Conservation (phyloP, 352 stramenopile genomes). For the Phytophthora pluvialis region DNA sequence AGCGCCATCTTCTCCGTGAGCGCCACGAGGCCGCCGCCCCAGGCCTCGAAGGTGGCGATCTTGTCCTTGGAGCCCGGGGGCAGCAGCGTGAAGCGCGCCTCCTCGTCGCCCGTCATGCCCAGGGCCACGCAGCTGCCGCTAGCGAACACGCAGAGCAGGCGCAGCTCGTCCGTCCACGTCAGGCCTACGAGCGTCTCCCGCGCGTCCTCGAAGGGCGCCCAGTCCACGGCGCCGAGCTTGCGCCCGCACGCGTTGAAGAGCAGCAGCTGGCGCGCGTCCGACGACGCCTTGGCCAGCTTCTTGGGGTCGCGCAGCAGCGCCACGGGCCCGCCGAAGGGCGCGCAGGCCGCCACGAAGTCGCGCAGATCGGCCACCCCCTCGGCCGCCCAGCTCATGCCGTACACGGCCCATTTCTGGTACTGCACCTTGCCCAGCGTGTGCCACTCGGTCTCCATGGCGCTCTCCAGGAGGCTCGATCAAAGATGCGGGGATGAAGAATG, state of each 20-base stretch:
- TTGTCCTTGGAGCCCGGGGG: constrained; percentile 72
- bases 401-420: constrained; percentile 87
- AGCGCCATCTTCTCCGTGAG: constrained; percentile 86
- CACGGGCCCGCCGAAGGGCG: constrained; percentile 74
- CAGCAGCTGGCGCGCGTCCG: constrained; percentile 61
- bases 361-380: constrained; percentile 65
- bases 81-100: constrained; percentile 77
- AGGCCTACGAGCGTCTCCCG: constrained; percentile 73
- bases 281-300: constrained; percentile 74
- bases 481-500: constrained; percentile 3
- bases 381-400: constrained; percentile 66
- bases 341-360: constrained; percentile 65
- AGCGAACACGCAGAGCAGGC: constrained; percentile 81
- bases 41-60: constrained; percentile 78
- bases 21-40: constrained; percentile 75
- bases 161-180: constrained; percentile 85
- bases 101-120: constrained; percentile 70
- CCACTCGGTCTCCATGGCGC: constrained; percentile 83
- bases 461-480: too few species aligned
- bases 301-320: constrained; percentile 79
- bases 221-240: constrained; percentile 65
- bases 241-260: constrained; percentile 81
- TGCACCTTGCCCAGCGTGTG: constrained; percentile 86
- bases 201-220: constrained; percentile 74
- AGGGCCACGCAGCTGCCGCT: constrained; percentile 77